Percentiles rank a stretch among this genome's conserved stretches.
Evolutionary conservation across 805 yeast species (phyloP).

Genomic region (Pichia membranifaciens): DNA sequence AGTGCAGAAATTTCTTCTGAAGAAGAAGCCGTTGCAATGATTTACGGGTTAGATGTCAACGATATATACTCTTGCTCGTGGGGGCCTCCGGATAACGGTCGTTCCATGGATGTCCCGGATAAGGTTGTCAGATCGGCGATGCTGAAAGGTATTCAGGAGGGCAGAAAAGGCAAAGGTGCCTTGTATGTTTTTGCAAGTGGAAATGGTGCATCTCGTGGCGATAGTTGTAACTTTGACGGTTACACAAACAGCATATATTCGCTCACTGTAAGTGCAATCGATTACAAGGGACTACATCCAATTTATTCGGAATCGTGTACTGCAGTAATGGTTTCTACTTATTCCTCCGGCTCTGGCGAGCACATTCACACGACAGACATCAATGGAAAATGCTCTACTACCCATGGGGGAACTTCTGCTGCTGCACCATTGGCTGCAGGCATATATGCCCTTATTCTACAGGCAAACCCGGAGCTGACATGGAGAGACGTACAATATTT

Average conservation of each 20-base stretch:
- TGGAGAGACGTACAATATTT: slow-evolving; percentile 96
- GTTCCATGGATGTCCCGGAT: slow-evolving; percentile 80
- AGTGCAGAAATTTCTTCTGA: slow-evolving; percentile 75
- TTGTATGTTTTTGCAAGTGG: slow-evolving; percentile 95
- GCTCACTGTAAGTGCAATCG: slow-evolving; percentile 91
- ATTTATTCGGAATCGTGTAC: slow-evolving; percentile 87
- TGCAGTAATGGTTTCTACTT: slow-evolving; percentile 91
- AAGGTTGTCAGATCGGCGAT: slow-evolving; percentile 72
- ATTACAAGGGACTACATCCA: slow-evolving; percentile 81
- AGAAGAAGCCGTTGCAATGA: slow-evolving; percentile 87
- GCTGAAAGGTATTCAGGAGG: slow-evolving; percentile 76
- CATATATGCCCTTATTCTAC: slow-evolving; percentile 74
- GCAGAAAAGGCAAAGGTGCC: slow-evolving; percentile 76
- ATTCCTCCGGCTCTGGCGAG: slow-evolving; percentile 86
- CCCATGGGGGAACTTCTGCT: slow-evolving; percentile 96
- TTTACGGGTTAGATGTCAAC: slow-evolving; percentile 73
- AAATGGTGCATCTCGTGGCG: slow-evolving; percentile 78
- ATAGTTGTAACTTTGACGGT: slow-evolving; percentile 95
- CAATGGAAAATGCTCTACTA: slow-evolving; percentile 56
- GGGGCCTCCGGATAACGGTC: slow-evolving; percentile 97
- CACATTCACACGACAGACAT: slow-evolving; percentile 86
- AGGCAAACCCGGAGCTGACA: slow-evolving; percentile 79
- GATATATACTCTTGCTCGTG: slow-evolving; percentile 96
- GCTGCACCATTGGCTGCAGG: slow-evolving; percentile 99
- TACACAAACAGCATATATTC: slow-evolving; percentile 94